phyloP scores from a whole-genome alignment of 352 stramenopile species.

The Phytophthora syringae region DNA sequence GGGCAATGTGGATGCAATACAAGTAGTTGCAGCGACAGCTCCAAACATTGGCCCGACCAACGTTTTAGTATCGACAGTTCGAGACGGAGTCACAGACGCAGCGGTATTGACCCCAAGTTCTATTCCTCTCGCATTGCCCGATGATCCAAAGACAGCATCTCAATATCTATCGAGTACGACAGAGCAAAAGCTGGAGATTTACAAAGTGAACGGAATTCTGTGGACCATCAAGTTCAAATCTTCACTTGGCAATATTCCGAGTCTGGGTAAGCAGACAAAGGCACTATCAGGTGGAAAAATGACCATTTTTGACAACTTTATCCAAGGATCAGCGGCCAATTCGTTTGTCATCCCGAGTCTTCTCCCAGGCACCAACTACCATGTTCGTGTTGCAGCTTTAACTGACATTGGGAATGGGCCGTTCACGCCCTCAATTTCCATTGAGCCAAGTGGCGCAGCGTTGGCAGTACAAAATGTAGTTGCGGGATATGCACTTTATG shows the following conservation, averaged over 20 bases:
- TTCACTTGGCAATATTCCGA: constrained; percentile 69
- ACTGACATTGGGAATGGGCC: constrained; percentile 62
- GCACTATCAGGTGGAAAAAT: constrained; percentile 34
- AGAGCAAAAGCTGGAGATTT: constrained; percentile 48
- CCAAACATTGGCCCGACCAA: constrained; percentile 38
- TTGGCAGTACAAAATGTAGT: constrained; percentile 57
- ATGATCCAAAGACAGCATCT: constrained; percentile 30
- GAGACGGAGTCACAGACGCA: constrained; percentile 40
- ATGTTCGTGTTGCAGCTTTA: constrained; percentile 59
- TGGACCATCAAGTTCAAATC: constrained; percentile 87
- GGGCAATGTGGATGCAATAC: constrained; percentile 45
- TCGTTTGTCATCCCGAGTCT: constrained; percentile 60
- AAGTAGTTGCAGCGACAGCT: constrained; percentile 6
- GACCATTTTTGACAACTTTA: constrained; percentile 50
- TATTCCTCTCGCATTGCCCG: constrained; percentile 57
- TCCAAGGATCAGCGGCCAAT: constrained; percentile 51
- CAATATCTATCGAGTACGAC: constrained; percentile 46
- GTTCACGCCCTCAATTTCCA: constrained; percentile 45
- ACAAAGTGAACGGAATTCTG: constrained; percentile 80
- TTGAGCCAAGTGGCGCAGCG: constrained; percentile 57
- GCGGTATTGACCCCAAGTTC: constrained; percentile 39
- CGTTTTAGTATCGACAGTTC: constrained; percentile 39
- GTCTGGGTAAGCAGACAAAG: constrained; percentile 39
- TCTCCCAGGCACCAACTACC: constrained; percentile 73
- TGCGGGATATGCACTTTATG: constrained; percentile 63